Percentiles rank a stretch among this genome's conserved stretches.
phyloP scores from a whole-genome alignment of 306 rosid genomes.

The Rosa rugosa region DNA sequence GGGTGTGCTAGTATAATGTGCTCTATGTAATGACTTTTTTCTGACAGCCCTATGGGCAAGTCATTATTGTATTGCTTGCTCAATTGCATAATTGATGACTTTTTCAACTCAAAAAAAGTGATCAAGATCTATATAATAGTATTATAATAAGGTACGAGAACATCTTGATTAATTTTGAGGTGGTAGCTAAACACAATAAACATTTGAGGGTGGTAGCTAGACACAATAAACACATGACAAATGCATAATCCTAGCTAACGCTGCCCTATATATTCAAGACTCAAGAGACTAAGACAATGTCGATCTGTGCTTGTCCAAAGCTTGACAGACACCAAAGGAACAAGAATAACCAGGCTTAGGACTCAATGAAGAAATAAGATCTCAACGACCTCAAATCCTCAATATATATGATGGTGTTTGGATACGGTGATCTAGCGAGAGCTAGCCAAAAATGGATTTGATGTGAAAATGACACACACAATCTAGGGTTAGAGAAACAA shows the following conservation, averaged over 20 bases:
- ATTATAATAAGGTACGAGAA: no score
- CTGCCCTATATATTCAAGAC: background rate
- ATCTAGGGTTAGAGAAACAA: slow-evolving; percentile 18
- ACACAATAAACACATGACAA: background rate
- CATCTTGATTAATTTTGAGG: no score
- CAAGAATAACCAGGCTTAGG: slow-evolving; percentile 8
- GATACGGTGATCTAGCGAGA: slow-evolving; percentile 17
- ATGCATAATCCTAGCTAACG: background rate
- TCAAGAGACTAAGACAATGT: background rate
- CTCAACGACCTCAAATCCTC: background rate
- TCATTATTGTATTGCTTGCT: no score
- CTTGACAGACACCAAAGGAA: slow-evolving; percentile 11
- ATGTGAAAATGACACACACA: slow-evolving; percentile 3
- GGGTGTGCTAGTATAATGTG: no score
- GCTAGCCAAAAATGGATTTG: background rate
- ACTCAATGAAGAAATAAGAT: slow-evolving; percentile 4
- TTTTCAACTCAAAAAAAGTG: no score
- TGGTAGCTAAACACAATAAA: background rate
- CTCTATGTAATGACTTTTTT: no score
- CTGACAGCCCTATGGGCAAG: no score
- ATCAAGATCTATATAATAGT: no score
- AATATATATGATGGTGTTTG: slow-evolving; percentile 25
- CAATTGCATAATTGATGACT: no score
- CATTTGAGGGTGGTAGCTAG: background rate
- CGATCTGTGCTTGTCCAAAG: background rate